Evolutionary conservation across 768 basidiomycete species (phyloP).

Genomic region (Lepiota venenata): DNA sequence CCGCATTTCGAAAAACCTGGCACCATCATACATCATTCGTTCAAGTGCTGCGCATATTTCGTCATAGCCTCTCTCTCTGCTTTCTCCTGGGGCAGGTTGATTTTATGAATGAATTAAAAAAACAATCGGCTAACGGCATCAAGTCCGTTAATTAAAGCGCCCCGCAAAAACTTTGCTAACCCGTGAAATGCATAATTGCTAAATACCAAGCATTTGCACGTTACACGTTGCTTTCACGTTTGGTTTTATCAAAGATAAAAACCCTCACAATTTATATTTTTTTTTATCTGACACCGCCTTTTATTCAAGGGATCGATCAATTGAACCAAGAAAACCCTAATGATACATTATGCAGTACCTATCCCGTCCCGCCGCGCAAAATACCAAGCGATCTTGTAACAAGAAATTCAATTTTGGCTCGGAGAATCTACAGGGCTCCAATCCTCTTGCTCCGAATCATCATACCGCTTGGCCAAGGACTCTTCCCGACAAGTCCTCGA

Average conservation of each 20-base stretch:
- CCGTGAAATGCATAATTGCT: background rate
- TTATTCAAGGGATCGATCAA: background rate
- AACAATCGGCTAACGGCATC: background rate
- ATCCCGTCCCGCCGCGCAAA: no score
- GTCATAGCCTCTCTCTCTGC: background rate
- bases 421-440: background rate
- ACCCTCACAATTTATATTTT: background rate
- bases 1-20: no score
- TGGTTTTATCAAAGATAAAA: background rate
- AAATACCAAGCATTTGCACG: background rate
- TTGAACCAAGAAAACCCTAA: background rate
- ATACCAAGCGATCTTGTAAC: no score
- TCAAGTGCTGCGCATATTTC: background rate
- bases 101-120: background rate
- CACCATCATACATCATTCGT: background rate
- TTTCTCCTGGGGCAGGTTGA: background rate
- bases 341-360: no score
- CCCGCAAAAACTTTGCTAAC: no score
- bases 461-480: constrained; percentile 46
- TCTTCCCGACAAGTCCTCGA: constrained; percentile 54
- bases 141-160: constrained; percentile 7
- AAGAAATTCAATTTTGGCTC: background rate
- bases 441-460: constrained; percentile 8
- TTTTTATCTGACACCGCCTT: background rate
- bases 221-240: background rate